These are phyloP conservation scores for Filobasidium wieringae DNA, from an alignment of 768 basidiomycete genomes.

Conservation along the genomic window DNA sequence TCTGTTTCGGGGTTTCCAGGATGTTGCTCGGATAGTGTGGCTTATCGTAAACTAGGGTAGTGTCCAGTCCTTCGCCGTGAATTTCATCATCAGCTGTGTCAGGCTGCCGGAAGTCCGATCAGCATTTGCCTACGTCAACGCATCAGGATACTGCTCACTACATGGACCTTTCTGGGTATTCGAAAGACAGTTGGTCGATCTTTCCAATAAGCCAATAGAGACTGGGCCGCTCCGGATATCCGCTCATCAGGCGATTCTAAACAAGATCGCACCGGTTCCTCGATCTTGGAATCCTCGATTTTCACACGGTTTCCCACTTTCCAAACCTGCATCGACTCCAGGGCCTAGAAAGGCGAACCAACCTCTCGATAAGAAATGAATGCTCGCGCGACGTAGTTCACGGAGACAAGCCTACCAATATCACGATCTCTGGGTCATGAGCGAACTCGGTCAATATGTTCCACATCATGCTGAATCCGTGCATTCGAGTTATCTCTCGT, in stretches of 20 bases:
- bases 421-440: slow-evolving; percentile 58
- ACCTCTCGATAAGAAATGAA: background rate
- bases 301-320: slow-evolving; percentile 78
- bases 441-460: slow-evolving; percentile 68
- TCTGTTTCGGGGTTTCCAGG: background rate
- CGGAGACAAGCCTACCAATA: slow-evolving; percentile 47
- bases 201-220: slow-evolving; percentile 75
- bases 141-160: slow-evolving; percentile 2
- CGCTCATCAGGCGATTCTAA: slow-evolving; percentile 45
- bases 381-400: background rate
- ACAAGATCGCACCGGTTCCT: slow-evolving; percentile 51
- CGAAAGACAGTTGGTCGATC: slow-evolving; percentile 64
- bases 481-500: slow-evolving; percentile 72
- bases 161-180: slow-evolving; percentile 51
- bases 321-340: slow-evolving; percentile 48
- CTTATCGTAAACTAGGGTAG: background rate
- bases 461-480: slow-evolving; percentile 85
- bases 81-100: slow-evolving; percentile 12
- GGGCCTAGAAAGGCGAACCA: slow-evolving; percentile 33
- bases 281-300: slow-evolving; percentile 70
- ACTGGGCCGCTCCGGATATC: slow-evolving; percentile 49
- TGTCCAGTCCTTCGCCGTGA: background rate
- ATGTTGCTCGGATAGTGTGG: background rate
- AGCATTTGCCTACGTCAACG: background rate
- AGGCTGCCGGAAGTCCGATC: background rate